Base-by-base conservation (phyloP, 2,329 filamentous ascomycete genomes). In the Penicillium sp. region DNA sequence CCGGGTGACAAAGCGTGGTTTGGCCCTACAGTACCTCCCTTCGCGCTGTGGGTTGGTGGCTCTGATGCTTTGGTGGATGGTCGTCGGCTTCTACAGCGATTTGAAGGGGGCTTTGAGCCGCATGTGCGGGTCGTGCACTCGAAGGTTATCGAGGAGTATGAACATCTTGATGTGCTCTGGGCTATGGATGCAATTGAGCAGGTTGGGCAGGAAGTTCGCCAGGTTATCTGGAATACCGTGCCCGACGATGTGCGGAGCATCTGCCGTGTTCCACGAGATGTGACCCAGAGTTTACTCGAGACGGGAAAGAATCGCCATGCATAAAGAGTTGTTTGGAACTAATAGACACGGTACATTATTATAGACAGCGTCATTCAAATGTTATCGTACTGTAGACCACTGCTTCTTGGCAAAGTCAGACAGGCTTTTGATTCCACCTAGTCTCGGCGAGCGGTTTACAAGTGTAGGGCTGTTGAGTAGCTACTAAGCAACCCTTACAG, bases 141-240 rank as follows among this genome's bases (percentile, higher is more conserved):
- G 63, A 96, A 91, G 72, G 81, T 96, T 22, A 90, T 97, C 45
- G 87, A 91, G 2, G 91, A 89, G 49, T 96, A 96, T 73, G 94
- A 97, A 78, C 94, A 98, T 76, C 83, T 98, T 4, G 94, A 97
- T 76, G 91, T 97, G 1, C 87, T 98, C 39, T 97, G 94, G 94
- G 92, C 93, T 0, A 91, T 97, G 82, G 92, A 97, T 71, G 87
- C 88, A 0, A 86, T 92, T 15, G 88, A 94, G 50, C 86, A 94
- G 73, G 90, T 97, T 0, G 95, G 93, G 5, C 83, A 81, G 58
- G 93, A 96, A 77, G 80, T 97, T 0, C 84, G 87, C 34, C 88
- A 94, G 69, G 88, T 96, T 14, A 75, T 97, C 12, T 97, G 93
- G 93, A 88, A 88, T 75, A 96, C 91, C 1, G 81, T 83, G 57